These are phyloP conservation scores for Termitomyces sp. DNA, from an alignment of 768 basidiomycete species.

Conservation along the genomic window DNA sequence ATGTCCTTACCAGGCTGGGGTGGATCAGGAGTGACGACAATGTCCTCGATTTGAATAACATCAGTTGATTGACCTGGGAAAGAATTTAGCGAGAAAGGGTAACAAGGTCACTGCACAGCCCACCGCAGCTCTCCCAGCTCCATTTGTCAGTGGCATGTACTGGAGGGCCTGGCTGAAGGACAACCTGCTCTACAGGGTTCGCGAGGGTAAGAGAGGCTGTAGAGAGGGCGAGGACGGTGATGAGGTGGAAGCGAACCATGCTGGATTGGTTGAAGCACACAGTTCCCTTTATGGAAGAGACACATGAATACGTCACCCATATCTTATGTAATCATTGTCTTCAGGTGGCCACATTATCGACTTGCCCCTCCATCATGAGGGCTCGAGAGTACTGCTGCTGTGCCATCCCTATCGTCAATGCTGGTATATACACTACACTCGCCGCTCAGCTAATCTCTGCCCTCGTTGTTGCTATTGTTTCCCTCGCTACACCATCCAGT, in stretches of 20 bases:
- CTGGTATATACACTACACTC: slow-evolving; percentile 80
- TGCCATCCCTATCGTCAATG: slow-evolving; percentile 86
- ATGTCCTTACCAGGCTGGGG: slow-evolving; percentile 83
- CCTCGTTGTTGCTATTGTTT: slow-evolving; percentile 63
- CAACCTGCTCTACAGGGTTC: slow-evolving; percentile 18
- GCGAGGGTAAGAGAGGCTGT: slow-evolving; percentile 15
- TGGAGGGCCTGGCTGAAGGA: slow-evolving; percentile 19
- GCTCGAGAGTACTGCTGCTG: slow-evolving; percentile 88
- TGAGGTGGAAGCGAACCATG: slow-evolving; percentile 20
- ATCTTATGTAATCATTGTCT: slow-evolving; percentile 6
- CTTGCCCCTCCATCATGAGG: slow-evolving; percentile 42
- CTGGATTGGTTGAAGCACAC: slow-evolving; percentile 1
- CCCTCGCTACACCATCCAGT: slow-evolving; percentile 79
- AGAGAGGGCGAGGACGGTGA: slow-evolving; percentile 17
- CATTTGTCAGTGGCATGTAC: slow-evolving; percentile 42
- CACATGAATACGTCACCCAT: slow-evolving; percentile 5
- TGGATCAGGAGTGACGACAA: slow-evolving; percentile 78
- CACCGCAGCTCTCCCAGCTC: slow-evolving; percentile 74
- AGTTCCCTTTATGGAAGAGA: slow-evolving; percentile 13
- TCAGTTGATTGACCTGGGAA: slow-evolving; percentile 38
- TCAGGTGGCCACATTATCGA: not conserved
- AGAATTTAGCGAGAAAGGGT: slow-evolving; percentile 5
- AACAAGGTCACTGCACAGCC: slow-evolving; percentile 18
- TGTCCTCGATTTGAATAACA: slow-evolving; percentile 59
- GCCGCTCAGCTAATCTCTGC: slow-evolving; percentile 69